phyloP scores from a whole-genome alignment of 805 yeast species.

The Maudiozyma turicensis region DNA sequence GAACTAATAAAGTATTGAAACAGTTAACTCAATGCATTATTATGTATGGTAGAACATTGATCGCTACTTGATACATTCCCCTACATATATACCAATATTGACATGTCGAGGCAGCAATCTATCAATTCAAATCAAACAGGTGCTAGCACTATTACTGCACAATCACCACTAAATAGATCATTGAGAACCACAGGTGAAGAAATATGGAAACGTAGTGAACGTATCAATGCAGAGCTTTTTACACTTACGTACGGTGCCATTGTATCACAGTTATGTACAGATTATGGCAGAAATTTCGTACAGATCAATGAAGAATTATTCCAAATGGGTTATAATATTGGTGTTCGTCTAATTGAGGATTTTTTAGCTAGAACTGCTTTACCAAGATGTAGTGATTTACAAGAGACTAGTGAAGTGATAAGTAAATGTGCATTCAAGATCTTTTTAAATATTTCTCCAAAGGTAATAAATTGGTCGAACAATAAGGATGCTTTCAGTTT shows the following conservation, averaged over 20 bases:
- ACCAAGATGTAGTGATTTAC: conserved; percentile 68
- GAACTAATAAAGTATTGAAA: too few species aligned
- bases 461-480: conserved; percentile 61
- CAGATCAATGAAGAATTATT: conserved; percentile 79
- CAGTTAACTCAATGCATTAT: too few species aligned
- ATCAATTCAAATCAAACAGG: neutral
- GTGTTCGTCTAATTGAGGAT: conserved; percentile 84
- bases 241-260: conserved; percentile 93
- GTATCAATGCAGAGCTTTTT: conserved; percentile 85
- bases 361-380: conserved; percentile 82
- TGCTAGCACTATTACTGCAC: neutral
- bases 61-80: too few species aligned
- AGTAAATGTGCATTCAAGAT: conserved; percentile 84
- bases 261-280: conserved; percentile 84
- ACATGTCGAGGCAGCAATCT: neutral
- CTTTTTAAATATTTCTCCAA: conserved; percentile 75
- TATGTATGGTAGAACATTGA: too few species aligned
- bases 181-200: conserved; percentile 61
- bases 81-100: neutral
- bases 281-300: conserved; percentile 61
- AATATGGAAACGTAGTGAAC: conserved; percentile 84
- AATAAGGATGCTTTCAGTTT: conserved; percentile 71
- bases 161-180: conserved; percentile 14
- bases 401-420: conserved; percentile 80
- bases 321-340: conserved; percentile 92